These are phyloP conservation scores for Rhizophagus clarus DNA, from an alignment of 192 early-diverging fungal genomes.

Conservation along the genomic window DNA sequence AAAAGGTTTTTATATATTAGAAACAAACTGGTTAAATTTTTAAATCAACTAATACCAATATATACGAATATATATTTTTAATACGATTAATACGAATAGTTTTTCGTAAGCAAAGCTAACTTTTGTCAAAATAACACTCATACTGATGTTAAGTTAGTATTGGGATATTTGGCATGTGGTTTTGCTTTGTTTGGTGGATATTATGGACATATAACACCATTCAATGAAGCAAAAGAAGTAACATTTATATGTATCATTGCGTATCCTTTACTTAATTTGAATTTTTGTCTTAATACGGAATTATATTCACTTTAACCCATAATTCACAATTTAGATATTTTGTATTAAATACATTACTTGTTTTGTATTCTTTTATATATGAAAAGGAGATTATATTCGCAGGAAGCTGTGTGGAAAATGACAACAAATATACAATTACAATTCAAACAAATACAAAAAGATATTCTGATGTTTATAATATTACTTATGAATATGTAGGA, in stretches of 20 bases:
- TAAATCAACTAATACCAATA: background rate
- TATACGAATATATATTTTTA: too few species aligned
- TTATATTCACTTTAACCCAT: background rate
- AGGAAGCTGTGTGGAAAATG: constrained; percentile 48
- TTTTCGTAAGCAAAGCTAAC: constrained; percentile 44
- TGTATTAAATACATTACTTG: constrained; percentile 50
- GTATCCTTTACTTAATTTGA: constrained; percentile 38
- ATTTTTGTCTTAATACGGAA: background rate
- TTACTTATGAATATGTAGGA: constrained; percentile 53
- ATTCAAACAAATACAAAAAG: constrained; percentile 43
- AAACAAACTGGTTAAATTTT: background rate
- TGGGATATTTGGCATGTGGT: constrained; percentile 75
- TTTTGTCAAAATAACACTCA: constrained; percentile 79
- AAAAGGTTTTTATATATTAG: constrained; percentile 41
- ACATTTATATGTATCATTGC: constrained; percentile 59
- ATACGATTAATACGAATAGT: constrained; percentile 35
- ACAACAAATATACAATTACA: background rate
- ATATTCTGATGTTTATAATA: constrained; percentile 57
- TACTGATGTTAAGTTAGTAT: constrained; percentile 76
- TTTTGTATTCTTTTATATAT: constrained; percentile 59
- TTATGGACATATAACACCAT: constrained; percentile 69
- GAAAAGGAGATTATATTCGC: constrained; percentile 72
- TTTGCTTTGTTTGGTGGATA: constrained; percentile 74
- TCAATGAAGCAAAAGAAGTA: constrained; percentile 63
- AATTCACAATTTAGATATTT: constrained; percentile 38